Evolutionary conservation across 768 basidiomycete genomes (phyloP), one percentile per base, ranked within the genome.

Genomic region (Collybia sp.): DNA sequence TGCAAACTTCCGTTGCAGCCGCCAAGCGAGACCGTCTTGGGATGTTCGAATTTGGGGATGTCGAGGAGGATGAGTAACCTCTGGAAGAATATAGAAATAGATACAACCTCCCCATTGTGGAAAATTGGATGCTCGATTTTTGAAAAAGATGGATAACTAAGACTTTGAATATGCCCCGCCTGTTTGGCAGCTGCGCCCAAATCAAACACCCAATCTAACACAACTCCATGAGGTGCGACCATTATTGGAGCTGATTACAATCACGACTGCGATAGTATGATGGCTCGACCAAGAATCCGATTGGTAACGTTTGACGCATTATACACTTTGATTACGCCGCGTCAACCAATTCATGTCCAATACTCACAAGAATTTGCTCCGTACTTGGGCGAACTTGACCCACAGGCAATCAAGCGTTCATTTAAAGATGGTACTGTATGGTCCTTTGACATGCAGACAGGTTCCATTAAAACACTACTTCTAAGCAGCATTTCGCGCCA

Each of bases 21-120:
- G 92, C 92, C 10, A 92, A 91, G 65, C 72, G 76, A 43, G 82
- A 82, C 46, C 79, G 91, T 11, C 65, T 75, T 44, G 90, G 91
- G 31, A 90, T 91, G 79, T 93, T 88, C 58, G 91, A 93, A 67
- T 87, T 88, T 59, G 91, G 91, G n/a, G 90, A 93, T 62, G 75
- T 92, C 11, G 88, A 89, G 53, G 89, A 92, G 60, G 89, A 92
- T 46, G 85, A 91, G 48, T 33, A 20, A 16, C 18, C 15, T 34
- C 19, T 16, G 30, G 6, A 34, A 20, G 30, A 48, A 12, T 20
- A 6, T 8, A 42, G 16, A 39, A 17, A 25, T 39, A 17, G 5
- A 8, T 17, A 15, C 12, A 13, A 16, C 16, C 30, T 20, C 19
- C 43, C n/a, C 9, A 31, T 44, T 11, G 13, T 43, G 19, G 34